Conservation (phyloP, 495 filamentous ascomycete species). For the Trichoderma virens region DNA sequence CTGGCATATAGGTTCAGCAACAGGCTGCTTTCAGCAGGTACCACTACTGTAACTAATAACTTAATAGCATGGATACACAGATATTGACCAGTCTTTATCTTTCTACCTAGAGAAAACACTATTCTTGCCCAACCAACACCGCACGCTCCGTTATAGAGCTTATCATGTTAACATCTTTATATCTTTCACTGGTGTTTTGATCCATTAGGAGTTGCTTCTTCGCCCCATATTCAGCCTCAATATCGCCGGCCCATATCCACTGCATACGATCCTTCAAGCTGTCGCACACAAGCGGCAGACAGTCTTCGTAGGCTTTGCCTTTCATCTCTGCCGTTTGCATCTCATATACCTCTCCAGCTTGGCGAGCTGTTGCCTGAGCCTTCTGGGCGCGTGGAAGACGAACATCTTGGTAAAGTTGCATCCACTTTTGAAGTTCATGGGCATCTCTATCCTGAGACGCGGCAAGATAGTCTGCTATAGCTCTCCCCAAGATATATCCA, state of each 20-base stretch:
- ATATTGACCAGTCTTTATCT: no score
- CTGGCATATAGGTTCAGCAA: no score
- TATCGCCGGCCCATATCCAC: slow-evolving; percentile 29
- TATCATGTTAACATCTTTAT: background rate
- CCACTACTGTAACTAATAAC: no score
- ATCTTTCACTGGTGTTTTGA: background rate
- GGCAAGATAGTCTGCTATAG: slow-evolving; percentile 20
- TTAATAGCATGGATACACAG: no score
- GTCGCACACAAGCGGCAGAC: slow-evolving; percentile 21
- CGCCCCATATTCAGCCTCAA: slow-evolving; percentile 23
- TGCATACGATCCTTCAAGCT: slow-evolving; percentile 23
- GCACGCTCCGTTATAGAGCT: background rate
- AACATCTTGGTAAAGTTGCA: slow-evolving; percentile 32
- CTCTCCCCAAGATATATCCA: background rate
- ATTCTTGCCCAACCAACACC: background rate
- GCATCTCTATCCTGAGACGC: background rate
- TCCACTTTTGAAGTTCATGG: slow-evolving; percentile 18
- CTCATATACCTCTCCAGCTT: slow-evolving; percentile 30
- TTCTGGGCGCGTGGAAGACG: slow-evolving; percentile 32
- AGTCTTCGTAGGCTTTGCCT: slow-evolving; percentile 24
- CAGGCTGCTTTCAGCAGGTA: no score
- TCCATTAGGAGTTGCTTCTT: background rate
- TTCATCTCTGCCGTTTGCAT: slow-evolving; percentile 26
- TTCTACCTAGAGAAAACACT: background rate
- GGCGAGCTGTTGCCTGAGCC: slow-evolving; percentile 27